phyloP scores from a whole-genome alignment of 495 filamentous ascomycete species.

The Usnea hakonensis region DNA sequence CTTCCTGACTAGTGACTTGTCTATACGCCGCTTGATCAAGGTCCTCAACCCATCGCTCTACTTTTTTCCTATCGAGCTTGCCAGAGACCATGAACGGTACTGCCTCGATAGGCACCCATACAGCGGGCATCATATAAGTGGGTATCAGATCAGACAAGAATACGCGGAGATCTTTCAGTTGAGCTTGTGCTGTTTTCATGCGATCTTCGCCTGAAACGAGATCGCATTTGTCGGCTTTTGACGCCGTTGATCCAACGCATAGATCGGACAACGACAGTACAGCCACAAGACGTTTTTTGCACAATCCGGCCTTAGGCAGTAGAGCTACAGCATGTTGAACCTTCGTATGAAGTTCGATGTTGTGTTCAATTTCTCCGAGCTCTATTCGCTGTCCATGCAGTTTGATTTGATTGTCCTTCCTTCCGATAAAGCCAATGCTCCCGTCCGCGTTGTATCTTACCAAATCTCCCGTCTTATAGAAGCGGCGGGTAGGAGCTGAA shows the following conservation, averaged over 20 bases:
- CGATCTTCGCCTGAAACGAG: conserved; percentile 2
- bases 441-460: conserved; percentile 26
- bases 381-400: conserved; percentile 28
- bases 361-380: conserved; percentile 34
- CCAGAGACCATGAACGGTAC: conserved; percentile 44
- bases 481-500: conserved; percentile 23
- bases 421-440: conserved; percentile 26
- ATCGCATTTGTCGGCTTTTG: conserved; percentile 7
- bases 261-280: conserved; percentile 9
- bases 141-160: conserved; percentile 32
- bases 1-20: conserved; percentile 11
- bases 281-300: conserved; percentile 18
- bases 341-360: conserved; percentile 35
- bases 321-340: conserved; percentile 12
- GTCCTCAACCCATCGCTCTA: conserved; percentile 37
- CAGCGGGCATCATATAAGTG: conserved; percentile 43
- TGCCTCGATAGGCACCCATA: conserved; percentile 37
- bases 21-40: conserved; percentile 29
- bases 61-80: conserved; percentile 43
- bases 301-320: conserved; percentile 11
- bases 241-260: conserved; percentile 19
- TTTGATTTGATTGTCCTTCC: conserved; percentile 33
- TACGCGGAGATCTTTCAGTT: conserved; percentile 13
- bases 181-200: conserved; percentile 20
- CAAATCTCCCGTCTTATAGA: conserved; percentile 32